A percentile compares a stretch with the other conserved stretches of the same genome.
Conservation (phyloP, 1,139 yeast species). For the Yamadazyma diddensiae region DNA sequence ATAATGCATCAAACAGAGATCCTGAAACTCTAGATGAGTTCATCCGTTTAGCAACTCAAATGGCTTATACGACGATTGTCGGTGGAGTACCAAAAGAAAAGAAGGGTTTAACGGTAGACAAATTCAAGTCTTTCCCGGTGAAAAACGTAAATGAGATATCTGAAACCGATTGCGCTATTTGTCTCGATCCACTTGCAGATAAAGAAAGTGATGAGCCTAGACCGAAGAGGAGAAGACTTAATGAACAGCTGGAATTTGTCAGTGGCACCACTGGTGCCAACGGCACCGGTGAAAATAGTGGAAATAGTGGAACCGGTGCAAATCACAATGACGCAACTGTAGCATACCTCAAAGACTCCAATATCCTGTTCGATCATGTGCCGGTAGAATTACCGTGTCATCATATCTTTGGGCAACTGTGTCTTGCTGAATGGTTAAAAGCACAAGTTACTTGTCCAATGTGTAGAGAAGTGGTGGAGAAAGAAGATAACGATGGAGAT, state of each 20-base stretch:
- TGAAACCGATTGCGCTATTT: constrained; percentile 56
- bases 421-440: constrained; percentile 74
- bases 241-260: constrained; percentile 4
- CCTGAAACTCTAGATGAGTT: constrained; percentile 54
- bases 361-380: too few relatives aligned
- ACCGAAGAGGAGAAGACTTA: constrained; percentile 14
- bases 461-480: constrained; percentile 54
- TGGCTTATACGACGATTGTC: constrained; percentile 62
- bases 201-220: not conserved
- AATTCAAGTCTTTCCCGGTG: constrained; percentile 49
- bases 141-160: constrained; percentile 27
- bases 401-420: constrained; percentile 71
- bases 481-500: constrained; percentile 4
- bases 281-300: not conserved
- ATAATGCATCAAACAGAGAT: constrained; percentile 54
- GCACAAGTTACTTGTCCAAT: constrained; percentile 73
- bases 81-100: constrained; percentile 36
- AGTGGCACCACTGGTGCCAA: not conserved
- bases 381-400: constrained; percentile 79
- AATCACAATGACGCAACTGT: too few relatives aligned
- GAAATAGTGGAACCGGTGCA: too few relatives aligned
- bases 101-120: constrained; percentile 50
- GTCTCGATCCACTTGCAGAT: constrained; percentile 52
- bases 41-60: constrained; percentile 63
- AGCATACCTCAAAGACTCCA: too few relatives aligned